Base-by-base conservation (phyloP, 2,329 filamentous ascomycete species). In the Pestalotiopsis sp. region DNA sequence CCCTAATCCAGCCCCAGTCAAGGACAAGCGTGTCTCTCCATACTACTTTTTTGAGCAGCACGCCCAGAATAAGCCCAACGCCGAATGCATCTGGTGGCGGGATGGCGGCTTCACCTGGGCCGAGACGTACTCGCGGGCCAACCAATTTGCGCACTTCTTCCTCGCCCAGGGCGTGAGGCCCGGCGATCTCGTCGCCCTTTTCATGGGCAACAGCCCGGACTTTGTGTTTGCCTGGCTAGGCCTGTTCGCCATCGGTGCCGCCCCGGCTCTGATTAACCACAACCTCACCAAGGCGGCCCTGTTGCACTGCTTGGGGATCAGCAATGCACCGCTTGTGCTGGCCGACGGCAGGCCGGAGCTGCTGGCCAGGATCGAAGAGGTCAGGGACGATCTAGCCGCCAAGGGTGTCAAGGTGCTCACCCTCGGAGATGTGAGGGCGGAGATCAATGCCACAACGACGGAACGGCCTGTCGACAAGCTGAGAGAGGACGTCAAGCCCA, bases 191-290 rank as follows among this genome's bases (percentile, higher is more conserved):
- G 89, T 93, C 0, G 88, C 85, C 3, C 83, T 93, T 69, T 92
- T 91, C 78, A 86, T 93, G 78, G 85, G 84, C 74, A 94, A 93
- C 77, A 87, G 88, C 14, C 85, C 89, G 0, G 90, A 93, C 67
- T 92, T 93, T 72, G 74, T 91, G 9, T 87, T 92, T 63, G 85
- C 86, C 3, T 91, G 90, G 87, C 75, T 93, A 56, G 91, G 87
- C 0, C 80, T 91, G 3, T 87, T 87, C 84, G 85, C 88, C 11
- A 87, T 93, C 67, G 91, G 91, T 3, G 89, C 89, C 14, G 90
- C 89, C 0, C 91, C 91, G 0, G 91, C 91, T 0, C 86, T 92
- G 78, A 90, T 94, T 76, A 94, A 94, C 76, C 89, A 91, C 76
- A 90, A 93, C 74, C 81, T 94, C 7, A 83, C 85, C 7, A 89